phyloP scores from a whole-genome alignment of 2,329 filamentous ascomycete genomes.

The Parastagonospora nodorum region DNA sequence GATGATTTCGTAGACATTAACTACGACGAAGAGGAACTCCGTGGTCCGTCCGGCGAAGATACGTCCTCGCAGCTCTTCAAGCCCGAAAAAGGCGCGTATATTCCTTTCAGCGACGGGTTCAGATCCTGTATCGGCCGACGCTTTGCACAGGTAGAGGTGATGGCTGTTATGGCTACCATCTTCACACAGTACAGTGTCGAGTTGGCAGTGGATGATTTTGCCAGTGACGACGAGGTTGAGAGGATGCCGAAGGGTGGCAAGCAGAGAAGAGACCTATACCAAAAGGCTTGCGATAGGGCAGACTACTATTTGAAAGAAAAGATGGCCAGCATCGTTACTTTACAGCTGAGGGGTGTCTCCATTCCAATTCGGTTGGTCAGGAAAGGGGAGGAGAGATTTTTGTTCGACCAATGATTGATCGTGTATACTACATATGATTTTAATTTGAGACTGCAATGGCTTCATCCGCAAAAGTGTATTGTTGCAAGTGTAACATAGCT shows the following conservation, averaged over 20 bases:
- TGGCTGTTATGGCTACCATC: conserved; percentile 58
- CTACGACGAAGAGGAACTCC: conserved; percentile 59
- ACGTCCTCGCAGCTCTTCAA: conserved; percentile 65
- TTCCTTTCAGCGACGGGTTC: conserved; percentile 62
- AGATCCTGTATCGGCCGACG: conserved; percentile 60
- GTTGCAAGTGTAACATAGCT: no score
- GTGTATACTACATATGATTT: not conserved
- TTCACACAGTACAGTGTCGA: conserved; percentile 68
- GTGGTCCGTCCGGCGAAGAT: conserved; percentile 64
- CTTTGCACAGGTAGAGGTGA: conserved; percentile 63
- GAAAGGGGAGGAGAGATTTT: conserved; percentile 72
- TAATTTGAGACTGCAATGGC: not conserved
- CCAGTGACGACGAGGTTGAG: conserved; percentile 49
- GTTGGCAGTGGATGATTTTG: conserved; percentile 63
- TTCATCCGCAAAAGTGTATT: not conserved
- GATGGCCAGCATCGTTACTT: conserved; percentile 68
- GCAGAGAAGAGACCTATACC: conserved; percentile 63
- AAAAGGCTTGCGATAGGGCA: conserved; percentile 63
- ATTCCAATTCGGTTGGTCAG: conserved; percentile 72
- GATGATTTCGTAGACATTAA: conserved; percentile 44
- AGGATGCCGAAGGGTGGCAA: conserved; percentile 48
- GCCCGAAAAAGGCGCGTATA: conserved; percentile 55
- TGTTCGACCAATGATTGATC: not conserved
- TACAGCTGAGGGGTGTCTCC: conserved; percentile 66
- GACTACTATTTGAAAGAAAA: conserved; percentile 58